These are phyloP conservation scores for Penicillium waksmanii DNA, from an alignment of 495 filamentous ascomycete species.

Conservation along the genomic window DNA sequence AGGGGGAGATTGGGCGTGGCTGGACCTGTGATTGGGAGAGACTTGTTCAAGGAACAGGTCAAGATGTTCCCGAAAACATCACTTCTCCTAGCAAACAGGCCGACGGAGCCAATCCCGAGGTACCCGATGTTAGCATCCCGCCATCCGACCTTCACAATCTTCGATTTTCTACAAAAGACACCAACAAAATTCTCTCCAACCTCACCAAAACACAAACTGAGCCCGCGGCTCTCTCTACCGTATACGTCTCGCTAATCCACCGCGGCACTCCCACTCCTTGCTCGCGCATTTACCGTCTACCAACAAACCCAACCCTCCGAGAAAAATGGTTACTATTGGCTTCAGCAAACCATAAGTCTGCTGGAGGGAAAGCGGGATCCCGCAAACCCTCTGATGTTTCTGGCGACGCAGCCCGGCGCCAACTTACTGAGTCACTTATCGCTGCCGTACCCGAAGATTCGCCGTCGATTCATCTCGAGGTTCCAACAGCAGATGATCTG, in stretches of 20 bases:
- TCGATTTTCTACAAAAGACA: constrained; percentile 24
- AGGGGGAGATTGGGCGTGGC: constrained; percentile 81
- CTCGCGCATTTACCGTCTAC: constrained; percentile 75
- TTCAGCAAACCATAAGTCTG: constrained; percentile 13
- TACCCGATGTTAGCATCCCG: constrained; percentile 13
- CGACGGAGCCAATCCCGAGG: constrained; percentile 19
- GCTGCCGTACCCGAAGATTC: constrained; percentile 34
- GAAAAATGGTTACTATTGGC: constrained; percentile 55
- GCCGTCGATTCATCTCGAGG: constrained; percentile 59
- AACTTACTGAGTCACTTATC: constrained; percentile 57
- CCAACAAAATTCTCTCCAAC: constrained; percentile 27
- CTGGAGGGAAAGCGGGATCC: neutral
- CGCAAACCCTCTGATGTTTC: constrained; percentile 10
- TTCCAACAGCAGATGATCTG: constrained; percentile 75
- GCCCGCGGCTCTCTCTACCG: constrained; percentile 52
- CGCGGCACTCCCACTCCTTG: constrained; percentile 64
- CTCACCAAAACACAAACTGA: constrained; percentile 27
- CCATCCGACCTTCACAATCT: constrained; percentile 41
- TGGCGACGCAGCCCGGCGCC: constrained; percentile 51
- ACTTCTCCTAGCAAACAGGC: constrained; percentile 8
- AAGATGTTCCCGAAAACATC: constrained; percentile 7
- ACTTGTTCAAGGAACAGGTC: constrained; percentile 46
- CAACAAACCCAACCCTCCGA: constrained; percentile 51
- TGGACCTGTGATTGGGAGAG: constrained; percentile 88
- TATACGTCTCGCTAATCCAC: constrained; percentile 59